Base-by-base conservation (phyloP, 2,329 filamentous ascomycete species). In the Xylaria hypoxylon region DNA sequence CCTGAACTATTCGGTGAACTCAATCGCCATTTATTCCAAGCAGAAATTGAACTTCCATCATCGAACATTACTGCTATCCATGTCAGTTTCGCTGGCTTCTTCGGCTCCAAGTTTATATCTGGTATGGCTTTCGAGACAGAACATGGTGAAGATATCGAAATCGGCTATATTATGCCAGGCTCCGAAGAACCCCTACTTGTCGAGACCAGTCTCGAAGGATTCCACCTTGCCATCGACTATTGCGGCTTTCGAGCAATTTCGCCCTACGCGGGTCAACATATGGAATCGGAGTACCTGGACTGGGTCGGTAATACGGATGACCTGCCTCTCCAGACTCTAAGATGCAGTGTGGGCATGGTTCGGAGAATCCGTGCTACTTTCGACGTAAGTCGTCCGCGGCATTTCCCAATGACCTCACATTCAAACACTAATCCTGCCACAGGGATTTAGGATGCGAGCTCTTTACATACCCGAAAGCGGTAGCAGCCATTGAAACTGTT, bases 31-130 rank as follows among this genome's bases (percentile, higher is more conserved):
- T 19, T 68, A 8, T 52, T 66, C 22, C 48, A 66, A 10, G 68
- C 69, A 5, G 69, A 73, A 55, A 64, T 72, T 8, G 51, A 69
- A 11, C 56, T 74, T 2, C 72, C 73, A 1, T 10, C 45, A 3
- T 63, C 60, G 3, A 53, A 52, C 1, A 57, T 72, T 5, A 60
- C 50, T 26, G 70, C 64, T 1, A 63, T 74, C 7, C 62, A 68
- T 22, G 68, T 75, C 22, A 74, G 71, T 33, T 53, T 74, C 1
- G 45, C 74, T 11, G 44, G 63, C 2, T 74, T 74, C 52, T 75
- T 74, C 58, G 68, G 62, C 2, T 45, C 11, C 8, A 62, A 52
- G 47, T 73, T 71, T 48, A 60, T 75, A 42, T 71, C 72, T 17
- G 73, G 73, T 7, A 42, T 75, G 26, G 60, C 67, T 5, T 73